phyloP scores from a whole-genome alignment of 2,329 filamentous ascomycete genomes.

The Calonectria crousiana region DNA sequence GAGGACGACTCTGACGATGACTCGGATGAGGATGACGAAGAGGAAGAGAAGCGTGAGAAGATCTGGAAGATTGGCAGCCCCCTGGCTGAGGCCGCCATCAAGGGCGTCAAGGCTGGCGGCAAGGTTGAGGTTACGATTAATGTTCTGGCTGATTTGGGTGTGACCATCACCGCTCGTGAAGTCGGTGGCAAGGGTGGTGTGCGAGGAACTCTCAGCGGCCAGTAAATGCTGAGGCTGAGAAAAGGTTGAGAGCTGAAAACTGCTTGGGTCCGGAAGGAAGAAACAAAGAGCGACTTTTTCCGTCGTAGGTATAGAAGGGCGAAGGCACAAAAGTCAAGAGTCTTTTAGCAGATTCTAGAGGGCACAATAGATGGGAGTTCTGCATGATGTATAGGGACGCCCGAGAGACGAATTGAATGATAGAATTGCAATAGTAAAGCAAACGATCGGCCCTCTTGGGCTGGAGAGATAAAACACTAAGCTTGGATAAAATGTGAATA shows the following conservation, averaged over 20 bases:
- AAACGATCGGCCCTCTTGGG: not conserved
- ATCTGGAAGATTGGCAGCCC: conserved; percentile 88
- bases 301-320: conserved; percentile 28
- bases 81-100: conserved; percentile 88
- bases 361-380: conserved; percentile 38
- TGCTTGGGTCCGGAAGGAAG: conserved; percentile 1
- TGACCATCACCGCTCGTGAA: conserved; percentile 86
- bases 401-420: conserved; percentile 43
- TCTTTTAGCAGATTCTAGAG: conserved; percentile 43
- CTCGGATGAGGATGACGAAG: conserved; percentile 69
- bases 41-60: conserved; percentile 90
- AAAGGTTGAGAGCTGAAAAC: not conserved
- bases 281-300: conserved; percentile 27
- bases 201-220: conserved; percentile 66
- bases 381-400: conserved; percentile 21
- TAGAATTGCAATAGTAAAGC: conserved; percentile 27
- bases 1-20: conserved; percentile 69
- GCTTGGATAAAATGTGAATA: not conserved
- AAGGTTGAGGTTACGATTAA: conserved; percentile 97
- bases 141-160: conserved; percentile 81
- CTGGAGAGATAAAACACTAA: not conserved
- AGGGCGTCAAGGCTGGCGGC: conserved; percentile 84
- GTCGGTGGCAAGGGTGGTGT: conserved; percentile 90
- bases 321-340: conserved; percentile 41
- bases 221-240: conserved; percentile 26